Evolutionary conservation across 805 yeast genomes (phyloP).

Genomic region (Myxozyma udenii): DNA sequence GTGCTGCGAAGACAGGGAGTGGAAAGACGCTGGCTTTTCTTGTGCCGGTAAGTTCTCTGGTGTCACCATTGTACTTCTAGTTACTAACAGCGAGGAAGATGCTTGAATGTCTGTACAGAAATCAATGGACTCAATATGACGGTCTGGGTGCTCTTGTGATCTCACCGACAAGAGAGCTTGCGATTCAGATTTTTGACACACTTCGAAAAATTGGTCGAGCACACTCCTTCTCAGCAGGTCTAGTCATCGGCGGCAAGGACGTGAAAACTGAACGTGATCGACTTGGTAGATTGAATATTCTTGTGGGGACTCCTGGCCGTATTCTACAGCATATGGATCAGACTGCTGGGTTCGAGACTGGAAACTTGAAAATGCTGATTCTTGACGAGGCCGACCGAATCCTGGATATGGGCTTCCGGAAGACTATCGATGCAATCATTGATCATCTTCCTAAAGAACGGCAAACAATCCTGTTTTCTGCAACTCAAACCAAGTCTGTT

Average conservation of each 20-base stretch:
- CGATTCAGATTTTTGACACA: constrained; percentile 87
- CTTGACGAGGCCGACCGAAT: constrained; percentile 92
- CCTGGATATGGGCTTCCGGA: constrained; percentile 88
- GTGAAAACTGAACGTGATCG: constrained; percentile 77
- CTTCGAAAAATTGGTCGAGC: constrained; percentile 73
- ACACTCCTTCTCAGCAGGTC: constrained; percentile 77
- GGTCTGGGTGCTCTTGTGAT: constrained; percentile 86
- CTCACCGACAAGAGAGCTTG: constrained; percentile 90
- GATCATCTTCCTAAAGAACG: constrained; percentile 73
- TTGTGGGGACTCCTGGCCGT: constrained; percentile 91
- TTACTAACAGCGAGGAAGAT: constrained; percentile 11
- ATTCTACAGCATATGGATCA: constrained; percentile 87
- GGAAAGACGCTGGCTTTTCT: constrained; percentile 88
- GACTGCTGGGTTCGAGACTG: constrained; percentile 71
- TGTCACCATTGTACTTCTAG: not conserved
- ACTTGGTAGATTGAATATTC: constrained; percentile 70
- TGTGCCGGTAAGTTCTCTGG: constrained; percentile 57
- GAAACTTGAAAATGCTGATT: constrained; percentile 73
- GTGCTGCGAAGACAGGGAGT: constrained; percentile 86
- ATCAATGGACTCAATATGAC: constrained; percentile 75
- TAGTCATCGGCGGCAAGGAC: constrained; percentile 92
- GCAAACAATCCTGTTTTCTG: constrained; percentile 82
- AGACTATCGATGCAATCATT: constrained; percentile 75
- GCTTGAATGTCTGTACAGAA: constrained; percentile 51
- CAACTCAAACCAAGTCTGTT: constrained; percentile 83